These are phyloP conservation scores for Nicotiana attenuata DNA, from an alignment of 257 asterid genomes.

Conservation along the genomic window DNA sequence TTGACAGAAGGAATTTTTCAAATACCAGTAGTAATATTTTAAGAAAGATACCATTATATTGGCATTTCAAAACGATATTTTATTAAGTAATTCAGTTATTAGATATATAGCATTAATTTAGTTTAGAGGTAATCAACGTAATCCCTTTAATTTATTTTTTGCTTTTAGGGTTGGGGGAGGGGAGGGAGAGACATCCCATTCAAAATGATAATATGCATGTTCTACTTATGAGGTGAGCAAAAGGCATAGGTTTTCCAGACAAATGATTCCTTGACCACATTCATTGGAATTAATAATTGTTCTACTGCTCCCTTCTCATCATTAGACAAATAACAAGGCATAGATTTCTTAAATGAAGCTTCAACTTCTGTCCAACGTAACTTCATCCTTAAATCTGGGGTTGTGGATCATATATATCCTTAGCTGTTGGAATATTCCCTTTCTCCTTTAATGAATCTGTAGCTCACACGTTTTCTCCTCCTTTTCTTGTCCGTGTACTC, in stretches of 20 bases:
- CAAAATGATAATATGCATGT: neutral
- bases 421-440: constrained; percentile 7
- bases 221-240: neutral
- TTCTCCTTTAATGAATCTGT: neutral
- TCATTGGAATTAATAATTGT: neutral
- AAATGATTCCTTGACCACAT: neutral
- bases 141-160: too few relatives aligned
- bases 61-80: too few relatives aligned
- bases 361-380: constrained; percentile 8
- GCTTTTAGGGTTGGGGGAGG: neutral
- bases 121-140: too few relatives aligned
- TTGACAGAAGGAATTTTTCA: too few relatives aligned
- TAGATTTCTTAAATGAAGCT: neutral
- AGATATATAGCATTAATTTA: too few relatives aligned
- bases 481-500: neutral
- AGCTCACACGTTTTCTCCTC: constrained; percentile 12
- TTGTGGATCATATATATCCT: neutral
- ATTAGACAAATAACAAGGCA: neutral
- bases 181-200: neutral
- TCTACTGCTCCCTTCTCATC: neutral
- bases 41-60: neutral
- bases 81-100: too few relatives aligned
- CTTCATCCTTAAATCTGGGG: neutral
- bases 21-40: too few relatives aligned
- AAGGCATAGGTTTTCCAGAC: neutral